Base-by-base conservation (phyloP, 139 green algal species). In the Tetradesmus lagerheimii region DNA sequence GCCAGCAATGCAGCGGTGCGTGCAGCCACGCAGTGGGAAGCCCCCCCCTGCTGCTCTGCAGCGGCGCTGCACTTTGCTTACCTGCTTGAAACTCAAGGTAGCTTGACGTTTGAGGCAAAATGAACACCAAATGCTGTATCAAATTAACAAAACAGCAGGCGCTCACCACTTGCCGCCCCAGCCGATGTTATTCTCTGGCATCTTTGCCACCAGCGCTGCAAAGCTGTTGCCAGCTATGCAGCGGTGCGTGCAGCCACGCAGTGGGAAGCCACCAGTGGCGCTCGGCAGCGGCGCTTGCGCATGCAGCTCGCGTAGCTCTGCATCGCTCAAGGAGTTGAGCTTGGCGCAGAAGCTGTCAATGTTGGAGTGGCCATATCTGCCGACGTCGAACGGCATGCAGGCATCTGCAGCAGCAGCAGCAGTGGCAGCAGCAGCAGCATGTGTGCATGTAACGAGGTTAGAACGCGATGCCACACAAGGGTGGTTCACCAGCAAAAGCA, bases 401-500 rank as follows among this genome's bases (percentile, higher is more conserved):
- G 34, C 35, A 27, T 85, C 79, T 85, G 79, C 79, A 83, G 39
- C 78, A 83, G 39, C 50, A 67, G 57, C 57, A 67, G 57, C 57
- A 67, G 23, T 20, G 16, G 57, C 57, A 67, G 57, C 57, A 67
- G 57, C 57, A 67, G 57, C 57, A 12, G 47, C 20, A 2, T 62
- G 43, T 62, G 12, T n/a, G 47, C 47, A 23, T n/a, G n/a, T 1
- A 20, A 14, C 47, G 47, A 11, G 12, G 8, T 14, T 23, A 62
- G 8, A 8, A 50, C 5, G 8, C 4, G 43, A 50, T 12, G 4
- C 1, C 1, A 20, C 12, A 20, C 47, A 62, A 18, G 47, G 47
- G 6, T 23, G 6, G 12, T 62, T 62, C 8, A 12, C 8, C 47
- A 20, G 43, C 5, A 62, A 20, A 62, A 18, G 47, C 12, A 20